Percentiles rank a stretch among this genome's conserved stretches.
Evolutionary conservation across 1,284 basidiomycete genomes (phyloP).

Genomic region (Ustilago shanxiensis): DNA sequence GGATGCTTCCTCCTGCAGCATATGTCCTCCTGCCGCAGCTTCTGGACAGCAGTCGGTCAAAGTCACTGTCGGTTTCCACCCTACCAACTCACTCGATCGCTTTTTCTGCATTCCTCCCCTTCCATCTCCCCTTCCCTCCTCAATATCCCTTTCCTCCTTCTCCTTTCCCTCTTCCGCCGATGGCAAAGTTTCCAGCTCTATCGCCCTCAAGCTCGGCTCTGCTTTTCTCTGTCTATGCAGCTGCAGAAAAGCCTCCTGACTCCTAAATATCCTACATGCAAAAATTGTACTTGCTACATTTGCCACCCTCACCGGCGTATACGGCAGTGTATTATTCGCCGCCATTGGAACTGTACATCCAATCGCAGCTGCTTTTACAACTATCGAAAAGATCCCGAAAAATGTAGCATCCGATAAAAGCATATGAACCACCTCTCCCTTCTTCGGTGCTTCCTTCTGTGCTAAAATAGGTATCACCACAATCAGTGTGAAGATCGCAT

Average conservation of each 20-base stretch:
- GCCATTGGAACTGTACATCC: neutral
- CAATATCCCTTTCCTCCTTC: neutral
- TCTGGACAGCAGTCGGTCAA: slow-evolving; percentile 1
- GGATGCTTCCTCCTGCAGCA: no score
- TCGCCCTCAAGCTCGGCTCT: slow-evolving; percentile 5
- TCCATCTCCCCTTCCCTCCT: neutral
- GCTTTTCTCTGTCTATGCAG: slow-evolving; percentile 18
- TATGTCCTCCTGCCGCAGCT: neutral
- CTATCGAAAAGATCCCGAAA: slow-evolving; percentile 29
- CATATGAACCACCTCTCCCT: slow-evolving; percentile 30
- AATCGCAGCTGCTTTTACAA: slow-evolving; percentile 20
- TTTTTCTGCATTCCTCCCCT: neutral
- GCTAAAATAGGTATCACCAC: slow-evolving; percentile 27
- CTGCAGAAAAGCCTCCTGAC: slow-evolving; percentile 28
- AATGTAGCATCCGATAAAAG: slow-evolving; percentile 28
- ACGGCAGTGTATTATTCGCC: slow-evolving; percentile 8
- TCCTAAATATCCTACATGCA: slow-evolving; percentile 38
- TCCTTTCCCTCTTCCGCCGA: neutral
- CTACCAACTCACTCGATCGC: neutral
- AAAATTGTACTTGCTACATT: slow-evolving; percentile 29
- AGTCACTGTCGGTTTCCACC: slow-evolving; percentile 1
- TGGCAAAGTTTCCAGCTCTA: slow-evolving; percentile 7
- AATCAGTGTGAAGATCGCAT: slow-evolving; percentile 22
- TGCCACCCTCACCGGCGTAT: slow-evolving; percentile 25
- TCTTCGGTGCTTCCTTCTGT: neutral